Base-by-base conservation (phyloP, 1,139 yeast genomes). In the Kodamaea ohmeri region DNA sequence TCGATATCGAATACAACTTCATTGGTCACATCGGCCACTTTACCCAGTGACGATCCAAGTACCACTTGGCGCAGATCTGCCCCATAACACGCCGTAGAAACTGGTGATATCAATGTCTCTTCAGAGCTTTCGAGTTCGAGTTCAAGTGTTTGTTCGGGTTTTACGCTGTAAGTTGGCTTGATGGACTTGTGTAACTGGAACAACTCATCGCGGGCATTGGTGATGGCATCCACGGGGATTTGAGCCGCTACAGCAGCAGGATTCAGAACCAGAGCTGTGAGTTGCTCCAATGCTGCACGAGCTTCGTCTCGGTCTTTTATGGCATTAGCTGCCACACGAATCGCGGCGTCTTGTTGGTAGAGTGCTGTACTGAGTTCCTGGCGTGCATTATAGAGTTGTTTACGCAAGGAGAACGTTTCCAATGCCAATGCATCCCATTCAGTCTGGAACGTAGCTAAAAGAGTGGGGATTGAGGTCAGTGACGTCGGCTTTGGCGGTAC, bases 361-460 rank as follows among this genome's bases (percentile, higher is more conserved):
- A 89, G 63, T 0, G 95, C 83, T 4, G 84, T 63, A 30, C 94
- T 82, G 40, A 90, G 62, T 52, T 88, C 94, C 51, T 83, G 78
- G 44, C 84, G 73, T 2, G 92, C 73, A 25, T 67, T 66, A 36
- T 71, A 76, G 35, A 90, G 67, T 49, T 83, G 90, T 55, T 85
- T 85, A 45, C 94, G 71, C 44, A 90, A 63, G 22, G 82, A 74
- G 53, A 86, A 89, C 32, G 84, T 71, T 55, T 92, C 97, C 40
- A 90, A 64, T 25, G 94, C 88, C 42, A 86, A 60, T 0, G 96
- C 77, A 55, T 92, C 97, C 90, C 95, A 90, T 56, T 90, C 96
- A 42, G 80, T 79, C 56, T 89, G 97, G 47, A 90, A 78, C 1
- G 83, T 68, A 1, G 87, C 67, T 35, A 90, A 65, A 47, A 90